A percentile compares a stretch with the other conserved stretches of the same genome.
phyloP scores from a whole-genome alignment of 345 rosid genomes.

The Rhodamnia rubescens region DNA sequence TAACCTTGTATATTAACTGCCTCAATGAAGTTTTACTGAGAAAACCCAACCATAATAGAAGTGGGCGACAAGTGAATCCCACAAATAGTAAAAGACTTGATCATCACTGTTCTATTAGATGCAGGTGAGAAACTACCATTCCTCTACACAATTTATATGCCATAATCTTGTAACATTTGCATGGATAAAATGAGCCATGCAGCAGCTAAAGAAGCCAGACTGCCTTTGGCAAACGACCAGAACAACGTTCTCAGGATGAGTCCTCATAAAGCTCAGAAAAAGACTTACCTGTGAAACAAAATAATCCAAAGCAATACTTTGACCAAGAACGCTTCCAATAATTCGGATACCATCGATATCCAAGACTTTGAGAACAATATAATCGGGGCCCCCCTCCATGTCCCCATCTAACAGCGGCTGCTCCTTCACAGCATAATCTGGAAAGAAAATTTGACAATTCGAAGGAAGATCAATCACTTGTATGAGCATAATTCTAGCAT shows the following conservation, averaged over 20 bases:
- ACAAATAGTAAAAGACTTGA: neutral
- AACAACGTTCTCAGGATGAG: neutral
- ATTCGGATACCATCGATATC: conserved; percentile 82
- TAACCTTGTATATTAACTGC: neutral
- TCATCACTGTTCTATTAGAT: neutral
- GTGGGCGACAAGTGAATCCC: neutral
- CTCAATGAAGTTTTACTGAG: neutral
- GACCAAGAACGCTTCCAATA: conserved; percentile 92
- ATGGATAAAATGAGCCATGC: neutral
- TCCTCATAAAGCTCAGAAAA: neutral
- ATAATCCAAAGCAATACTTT: conserved; percentile 87
- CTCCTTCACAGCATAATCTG: conserved; percentile 89
- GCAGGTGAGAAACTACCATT: neutral
- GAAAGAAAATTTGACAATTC: neutral
- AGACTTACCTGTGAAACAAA: conserved; percentile 80
- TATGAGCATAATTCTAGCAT: neutral
- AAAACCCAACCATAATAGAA: neutral
- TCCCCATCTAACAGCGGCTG: conserved; percentile 55
- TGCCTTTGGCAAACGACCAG: neutral
- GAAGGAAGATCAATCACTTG: neutral
- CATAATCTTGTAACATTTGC: neutral
- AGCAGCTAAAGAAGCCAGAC: neutral
- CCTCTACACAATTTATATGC: neutral
- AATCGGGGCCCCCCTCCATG: conserved; percentile 85
- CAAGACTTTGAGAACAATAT: conserved; percentile 53